Evolutionary conservation across 208 protist species (phyloP), one percentile per base, ranked within the genome.

Genomic region (Leishmania tarentolae): DNA sequence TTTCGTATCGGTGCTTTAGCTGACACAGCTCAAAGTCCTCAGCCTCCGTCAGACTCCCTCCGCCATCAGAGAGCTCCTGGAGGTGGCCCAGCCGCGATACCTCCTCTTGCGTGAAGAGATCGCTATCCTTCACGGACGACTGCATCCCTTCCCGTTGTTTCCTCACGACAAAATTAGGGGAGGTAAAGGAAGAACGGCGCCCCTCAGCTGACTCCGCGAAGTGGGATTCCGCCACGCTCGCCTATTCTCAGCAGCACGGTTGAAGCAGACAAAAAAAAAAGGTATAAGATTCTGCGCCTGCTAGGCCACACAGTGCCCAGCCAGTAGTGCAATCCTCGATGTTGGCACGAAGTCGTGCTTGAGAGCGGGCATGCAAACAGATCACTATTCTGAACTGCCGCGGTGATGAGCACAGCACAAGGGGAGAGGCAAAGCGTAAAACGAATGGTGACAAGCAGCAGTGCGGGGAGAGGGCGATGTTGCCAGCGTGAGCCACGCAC

Each of bases 61-160:
- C 84, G 13, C 74, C 50, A 1, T 89, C 77, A 0, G 82, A 75
- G 28, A 66, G 80, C 28, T 86, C 52, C 47, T 87, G 63, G 9
- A 94, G 82, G 24, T 71, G 81, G 28, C 80, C 47, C 74, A 92
- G 66, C 7, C 92, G 87, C 8, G 53, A 78, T 76, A 94, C 91
- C 74, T 96, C 84, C 70, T 90, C 86, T 19, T 90, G 80, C 28
- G 90, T 90, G 72, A 91, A 91, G 44, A 85, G 88, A 6, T 57
- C 56, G 4, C 76, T 75, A 0, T 0, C 50, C 47, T 71, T 46
- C 9, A 11, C 42, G 6, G 46, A 42, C 7, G 77, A 79, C 72
- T 53, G 21, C 84, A 87, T 85, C 35, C 52, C 24, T 9, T 66
- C 28, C n/a, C 37, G 5, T 17, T 44, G 52, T 6, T 3, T 21